Evolutionary conservation across 768 basidiomycete genomes (phyloP).

Genomic region (Pulveroboletus sp.): DNA sequence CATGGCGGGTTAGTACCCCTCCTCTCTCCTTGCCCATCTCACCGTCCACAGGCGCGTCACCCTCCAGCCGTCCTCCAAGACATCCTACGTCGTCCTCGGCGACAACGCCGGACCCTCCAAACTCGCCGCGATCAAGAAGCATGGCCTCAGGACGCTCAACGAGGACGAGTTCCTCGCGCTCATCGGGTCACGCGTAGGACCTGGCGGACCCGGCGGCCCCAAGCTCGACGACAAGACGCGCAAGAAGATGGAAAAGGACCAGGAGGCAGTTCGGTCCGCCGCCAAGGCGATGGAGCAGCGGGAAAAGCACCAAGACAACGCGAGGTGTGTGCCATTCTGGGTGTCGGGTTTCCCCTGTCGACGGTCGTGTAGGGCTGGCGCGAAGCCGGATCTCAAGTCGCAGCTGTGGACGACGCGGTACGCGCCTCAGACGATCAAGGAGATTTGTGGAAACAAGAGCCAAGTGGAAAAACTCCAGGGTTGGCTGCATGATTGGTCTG

Average conservation of each 20-base stretch:
- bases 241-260: slow-evolving; percentile 79
- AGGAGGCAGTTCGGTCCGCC: slow-evolving; percentile 64
- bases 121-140: slow-evolving; percentile 80
- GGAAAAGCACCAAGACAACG: too few species aligned
- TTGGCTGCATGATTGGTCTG: slow-evolving; percentile 89
- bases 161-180: slow-evolving; percentile 88
- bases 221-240: slow-evolving; percentile 71
- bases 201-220: slow-evolving; percentile 31
- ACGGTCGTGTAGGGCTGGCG: slow-evolving; percentile 15
- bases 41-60: slow-evolving; percentile 67
- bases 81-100: slow-evolving; percentile 85
- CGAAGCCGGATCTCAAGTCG: slow-evolving; percentile 43
- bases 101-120: slow-evolving; percentile 86
- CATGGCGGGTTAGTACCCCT: slow-evolving; percentile 71
- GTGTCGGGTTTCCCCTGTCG: not conserved
- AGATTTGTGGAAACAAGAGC: slow-evolving; percentile 94
- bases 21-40: not conserved
- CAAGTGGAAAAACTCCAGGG: slow-evolving; percentile 82
- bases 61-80: slow-evolving; percentile 83
- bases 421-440: slow-evolving; percentile 81
- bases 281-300: slow-evolving; percentile 77
- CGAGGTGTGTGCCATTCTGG: not conserved
- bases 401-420: slow-evolving; percentile 97
- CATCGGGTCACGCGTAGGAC: slow-evolving; percentile 67
- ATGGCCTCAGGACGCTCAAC: slow-evolving; percentile 65